Conservation (phyloP, 2,329 filamentous ascomycete genomes). For the Neofusicoccum parvum region DNA sequence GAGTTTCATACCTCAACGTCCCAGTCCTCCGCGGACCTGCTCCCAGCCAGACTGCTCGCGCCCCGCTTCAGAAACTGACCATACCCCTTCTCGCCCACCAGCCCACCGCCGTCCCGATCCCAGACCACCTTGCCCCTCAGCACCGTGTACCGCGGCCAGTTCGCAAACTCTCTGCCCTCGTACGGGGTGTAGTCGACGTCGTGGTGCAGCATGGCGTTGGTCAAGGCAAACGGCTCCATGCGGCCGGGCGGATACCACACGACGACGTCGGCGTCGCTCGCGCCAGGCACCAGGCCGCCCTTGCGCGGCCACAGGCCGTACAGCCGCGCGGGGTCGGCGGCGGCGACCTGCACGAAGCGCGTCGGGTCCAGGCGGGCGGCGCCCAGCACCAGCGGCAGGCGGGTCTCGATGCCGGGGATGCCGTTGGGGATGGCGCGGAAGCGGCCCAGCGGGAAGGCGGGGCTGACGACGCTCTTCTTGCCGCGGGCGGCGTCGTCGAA, state of each 20-base stretch:
- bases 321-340: conserved; percentile 59
- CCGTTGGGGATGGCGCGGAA: conserved; percentile 64
- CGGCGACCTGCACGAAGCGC: conserved; percentile 58
- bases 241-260: conserved; percentile 55
- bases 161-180: conserved; percentile 51
- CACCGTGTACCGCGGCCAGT: conserved; percentile 65
- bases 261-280: conserved; percentile 58
- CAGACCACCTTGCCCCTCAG: conserved; percentile 61
- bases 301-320: conserved; percentile 58
- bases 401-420: conserved; percentile 60
- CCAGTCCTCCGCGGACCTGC: neutral
- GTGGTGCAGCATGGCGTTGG: conserved; percentile 61
- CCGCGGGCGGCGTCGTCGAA: conserved; percentile 52
- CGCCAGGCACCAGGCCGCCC: conserved; percentile 53
- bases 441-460: conserved; percentile 46
- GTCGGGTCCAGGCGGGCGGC: conserved; percentile 46
- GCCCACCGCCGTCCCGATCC: conserved; percentile 56
- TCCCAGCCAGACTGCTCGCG: conserved; percentile 34
- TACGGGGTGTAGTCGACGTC: conserved; percentile 63
- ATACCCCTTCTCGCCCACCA: conserved; percentile 52
- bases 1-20: neutral
- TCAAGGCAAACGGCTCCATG: conserved; percentile 48
- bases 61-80: conserved; percentile 54
- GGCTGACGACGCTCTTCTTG: conserved; percentile 53
- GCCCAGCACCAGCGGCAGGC: conserved; percentile 52